Evolutionary conservation across 2,329 filamentous ascomycete genomes (phyloP).

Genomic region (Amesomyces nigricolor): DNA sequence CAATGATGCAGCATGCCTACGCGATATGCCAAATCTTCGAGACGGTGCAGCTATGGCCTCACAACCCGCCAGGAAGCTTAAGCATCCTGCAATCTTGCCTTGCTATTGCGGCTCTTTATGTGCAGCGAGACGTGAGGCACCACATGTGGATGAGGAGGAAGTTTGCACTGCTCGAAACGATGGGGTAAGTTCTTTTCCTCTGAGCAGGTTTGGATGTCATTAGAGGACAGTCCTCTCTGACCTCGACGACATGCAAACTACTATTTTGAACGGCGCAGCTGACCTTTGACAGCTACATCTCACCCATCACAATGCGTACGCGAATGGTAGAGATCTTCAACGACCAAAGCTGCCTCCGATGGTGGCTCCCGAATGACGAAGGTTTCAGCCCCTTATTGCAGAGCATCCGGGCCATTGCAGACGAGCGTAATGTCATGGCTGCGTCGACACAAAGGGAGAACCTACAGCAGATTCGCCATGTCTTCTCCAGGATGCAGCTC

Average conservation of each 20-base stretch:
- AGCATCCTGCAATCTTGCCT: conserved; percentile 70
- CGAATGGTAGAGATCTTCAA: conserved; percentile 73
- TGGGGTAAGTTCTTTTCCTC: conserved; percentile 57
- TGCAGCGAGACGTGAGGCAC: conserved; percentile 69
- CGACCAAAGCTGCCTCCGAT: conserved; percentile 64
- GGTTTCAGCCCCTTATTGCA: conserved; percentile 67
- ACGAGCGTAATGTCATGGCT: conserved; percentile 63
- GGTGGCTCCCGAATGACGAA: conserved; percentile 87
- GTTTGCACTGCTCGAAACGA: conserved; percentile 69
- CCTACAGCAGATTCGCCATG: conserved; percentile 66
- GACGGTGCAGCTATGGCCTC: conserved; percentile 66
- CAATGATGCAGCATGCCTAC: conserved; percentile 58
- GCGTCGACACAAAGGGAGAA: conserved; percentile 57
- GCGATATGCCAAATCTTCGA: conserved; percentile 74
- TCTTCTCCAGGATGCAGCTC: conserved; percentile 63
- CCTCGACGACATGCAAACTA: background rate
- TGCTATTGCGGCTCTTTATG: conserved; percentile 68
- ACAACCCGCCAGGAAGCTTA: conserved; percentile 63
- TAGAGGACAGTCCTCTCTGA: background rate
- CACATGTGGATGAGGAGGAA: conserved; percentile 74
- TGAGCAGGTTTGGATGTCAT: background rate
- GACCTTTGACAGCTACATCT: conserved; percentile 63
- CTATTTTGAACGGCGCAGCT: background rate
- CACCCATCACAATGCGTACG: conserved; percentile 65
- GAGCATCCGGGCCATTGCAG: conserved; percentile 73